Evolutionary conservation across 1,139 yeast genomes (phyloP), one percentile per base, ranked within the genome.

Genomic region (Saccharomyces hybrid): DNA sequence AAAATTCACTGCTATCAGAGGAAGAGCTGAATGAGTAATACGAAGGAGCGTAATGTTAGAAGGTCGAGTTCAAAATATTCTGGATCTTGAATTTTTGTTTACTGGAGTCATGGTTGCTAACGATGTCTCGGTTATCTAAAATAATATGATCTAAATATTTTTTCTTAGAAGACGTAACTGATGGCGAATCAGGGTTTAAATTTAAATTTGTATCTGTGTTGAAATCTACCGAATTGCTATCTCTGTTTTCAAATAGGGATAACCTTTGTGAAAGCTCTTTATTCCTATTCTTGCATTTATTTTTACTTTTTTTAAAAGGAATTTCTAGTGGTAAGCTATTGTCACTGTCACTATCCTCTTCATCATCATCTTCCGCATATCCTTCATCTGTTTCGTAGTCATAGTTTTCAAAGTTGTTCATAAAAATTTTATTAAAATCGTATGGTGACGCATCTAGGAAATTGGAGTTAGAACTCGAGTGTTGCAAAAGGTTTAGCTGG

Each of bases 321-420:
- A 78, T 76, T 48, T 75, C 78, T 54, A 70, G 65, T 23, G 78
- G 66, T 50, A 71, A 62, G 9, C 70, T 73, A 52, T 73, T 73
- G 31, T 69, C 70, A 34, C 73, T 68, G 11, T 62, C 67, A 47
- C 68, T 69, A 32, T 63, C 65, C 26, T 61, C 60, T 19, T 62
- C 63, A 28, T 60, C 70, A 41, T 67, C 76, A 44, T 69, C 73
- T 41, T 67, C 69, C 8, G 68, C 70, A 49, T 66, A 63, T n/a
- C 69, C 70, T 29, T 67, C 72, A 48, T 66, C 70, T 6, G 65
- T 62, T 25, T 64, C 68, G 13, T 38, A 38, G 25, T 38, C 44
- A 38, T 38, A 38, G 19, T 38, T 38, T 11, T 38, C 44, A 38
- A 38, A 38, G 25, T 38, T 38, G 19, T 9, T 38, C 44, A 38